Percentiles rank a stretch among this genome's conserved stretches.
These are phyloP conservation scores for Xylaria acuta DNA, from an alignment of 495 filamentous ascomycete species.

Conservation along the genomic window DNA sequence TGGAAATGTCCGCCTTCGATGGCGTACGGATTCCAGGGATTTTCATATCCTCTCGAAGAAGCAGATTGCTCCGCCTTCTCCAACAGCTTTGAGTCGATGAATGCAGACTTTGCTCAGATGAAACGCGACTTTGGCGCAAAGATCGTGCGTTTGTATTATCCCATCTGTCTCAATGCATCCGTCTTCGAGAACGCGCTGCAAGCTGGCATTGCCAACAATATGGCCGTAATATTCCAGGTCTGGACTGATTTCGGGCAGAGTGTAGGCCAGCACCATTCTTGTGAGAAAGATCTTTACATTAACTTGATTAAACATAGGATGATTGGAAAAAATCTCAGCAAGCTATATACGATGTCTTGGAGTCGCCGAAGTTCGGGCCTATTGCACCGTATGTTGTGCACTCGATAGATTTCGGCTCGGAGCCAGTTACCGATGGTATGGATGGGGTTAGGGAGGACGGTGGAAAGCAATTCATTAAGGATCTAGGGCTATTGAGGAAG, in stretches of 20 bases:
- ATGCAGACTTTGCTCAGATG: constrained; percentile 30
- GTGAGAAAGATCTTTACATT: background rate
- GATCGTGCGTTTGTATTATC: constrained; percentile 33
- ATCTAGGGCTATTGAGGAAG: constrained; percentile 29
- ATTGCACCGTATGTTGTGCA: constrained; percentile 39
- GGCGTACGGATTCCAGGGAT: constrained; percentile 32
- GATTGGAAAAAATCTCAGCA: background rate
- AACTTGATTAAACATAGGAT: background rate
- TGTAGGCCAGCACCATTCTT: background rate
- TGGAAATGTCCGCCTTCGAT: constrained; percentile 30
- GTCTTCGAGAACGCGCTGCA: constrained; percentile 32
- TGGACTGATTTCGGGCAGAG: constrained; percentile 32
- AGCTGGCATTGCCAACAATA: constrained; percentile 29
- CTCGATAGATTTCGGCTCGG: constrained; percentile 35
- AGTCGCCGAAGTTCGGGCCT: constrained; percentile 16
- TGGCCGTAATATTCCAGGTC: constrained; percentile 32
- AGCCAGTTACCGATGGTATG: constrained; percentile 37
- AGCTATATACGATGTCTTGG: constrained; percentile 26
- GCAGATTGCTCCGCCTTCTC: constrained; percentile 19
- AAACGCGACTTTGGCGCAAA: constrained; percentile 28
- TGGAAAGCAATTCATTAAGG: constrained; percentile 29
- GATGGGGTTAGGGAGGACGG: constrained; percentile 25
- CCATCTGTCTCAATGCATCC: constrained; percentile 24
- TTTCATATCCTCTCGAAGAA: constrained; percentile 31
- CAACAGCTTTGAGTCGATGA: constrained; percentile 30